A percentile compares a stretch with the other conserved stretches of the same genome.
Conservation (phyloP, 2,329 filamentous ascomycete species). For the Emergomyces pasteurianus region DNA sequence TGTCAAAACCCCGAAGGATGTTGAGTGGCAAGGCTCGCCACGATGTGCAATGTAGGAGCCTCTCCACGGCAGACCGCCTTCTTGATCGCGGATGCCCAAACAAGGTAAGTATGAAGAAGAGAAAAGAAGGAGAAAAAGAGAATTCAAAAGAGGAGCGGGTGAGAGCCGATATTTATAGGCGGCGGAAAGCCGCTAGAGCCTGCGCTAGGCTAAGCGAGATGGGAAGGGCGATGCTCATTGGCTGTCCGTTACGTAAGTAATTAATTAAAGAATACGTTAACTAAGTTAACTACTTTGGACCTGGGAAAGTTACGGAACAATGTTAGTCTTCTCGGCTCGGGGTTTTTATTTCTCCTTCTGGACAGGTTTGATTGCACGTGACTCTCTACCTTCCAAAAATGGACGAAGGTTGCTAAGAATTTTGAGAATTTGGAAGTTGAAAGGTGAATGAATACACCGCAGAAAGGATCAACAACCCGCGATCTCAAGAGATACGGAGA, state of each 20-base stretch:
- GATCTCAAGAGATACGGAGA: background rate
- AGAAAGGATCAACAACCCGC: background rate
- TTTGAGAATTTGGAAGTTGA: conserved; percentile 4
- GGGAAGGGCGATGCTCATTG: too few relatives aligned
- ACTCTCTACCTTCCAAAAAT: too few relatives aligned
- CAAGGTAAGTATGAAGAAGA: conserved; percentile 43
- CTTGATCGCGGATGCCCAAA: conserved; percentile 37
- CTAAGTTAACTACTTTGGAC: too few relatives aligned
- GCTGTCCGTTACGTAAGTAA: conserved; percentile 8
- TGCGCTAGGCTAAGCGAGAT: conserved; percentile 23
- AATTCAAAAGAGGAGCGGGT: conserved; percentile 13
- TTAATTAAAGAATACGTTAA: too few relatives aligned
- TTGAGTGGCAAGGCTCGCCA: conserved; percentile 39
- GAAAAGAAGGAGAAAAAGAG: conserved; percentile 30
- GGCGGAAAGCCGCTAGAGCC: background rate
- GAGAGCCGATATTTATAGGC: conserved; percentile 21
- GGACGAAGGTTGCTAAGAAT: conserved; percentile 10
- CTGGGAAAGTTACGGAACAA: background rate
- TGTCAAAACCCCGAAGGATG: conserved; percentile 38
- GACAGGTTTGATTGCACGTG: background rate
- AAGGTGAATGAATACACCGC: background rate
- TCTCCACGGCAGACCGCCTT: conserved; percentile 34
- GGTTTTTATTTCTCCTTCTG: background rate
- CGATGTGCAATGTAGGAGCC: conserved; percentile 49
- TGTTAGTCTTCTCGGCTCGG: background rate